phyloP scores from a whole-genome alignment of 2,329 filamentous ascomycete species.

The Cercospora sp. region DNA sequence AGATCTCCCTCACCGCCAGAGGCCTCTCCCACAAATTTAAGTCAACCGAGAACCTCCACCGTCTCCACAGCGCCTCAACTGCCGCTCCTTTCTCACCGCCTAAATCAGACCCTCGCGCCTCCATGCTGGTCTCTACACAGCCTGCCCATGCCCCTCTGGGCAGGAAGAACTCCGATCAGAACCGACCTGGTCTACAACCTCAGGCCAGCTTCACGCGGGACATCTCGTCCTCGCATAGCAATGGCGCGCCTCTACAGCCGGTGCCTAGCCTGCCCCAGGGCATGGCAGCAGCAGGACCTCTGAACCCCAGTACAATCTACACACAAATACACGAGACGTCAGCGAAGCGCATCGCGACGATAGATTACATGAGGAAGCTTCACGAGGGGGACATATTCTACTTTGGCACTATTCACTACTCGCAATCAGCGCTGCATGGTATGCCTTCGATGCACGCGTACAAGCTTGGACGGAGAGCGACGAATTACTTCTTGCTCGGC shows the following conservation, averaged over 20 bases:
- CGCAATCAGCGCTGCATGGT: slow-evolving; percentile 73
- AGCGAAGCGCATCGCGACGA: slow-evolving; percentile 87
- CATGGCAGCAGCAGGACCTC: slow-evolving; percentile 13
- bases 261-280: slow-evolving; percentile 19
- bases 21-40: slow-evolving; percentile 29
- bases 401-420: slow-evolving; percentile 96
- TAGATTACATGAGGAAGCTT: slow-evolving; percentile 89
- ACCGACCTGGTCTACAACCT: slow-evolving; percentile 24
- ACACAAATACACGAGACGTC: slow-evolving; percentile 79
- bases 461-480: slow-evolving; percentile 84
- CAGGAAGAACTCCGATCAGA: slow-evolving; percentile 21
- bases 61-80: slow-evolving; percentile 17
- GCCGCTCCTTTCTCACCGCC: not conserved
- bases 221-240: slow-evolving; percentile 27
- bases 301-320: slow-evolving; percentile 56
- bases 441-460: slow-evolving; percentile 84
- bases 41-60: slow-evolving; percentile 26
- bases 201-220: slow-evolving; percentile 33
- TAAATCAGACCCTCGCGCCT: not conserved
- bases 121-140: slow-evolving; percentile 25
- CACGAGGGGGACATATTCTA: slow-evolving; percentile 95
- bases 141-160: slow-evolving; percentile 19
- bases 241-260: slow-evolving; percentile 29
- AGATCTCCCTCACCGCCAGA: slow-evolving; percentile 28
- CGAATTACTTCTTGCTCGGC: slow-evolving; percentile 89